Evolutionary conservation across 2,329 filamentous ascomycete species (phyloP).

Genomic region (Aspergillus sp.): DNA sequence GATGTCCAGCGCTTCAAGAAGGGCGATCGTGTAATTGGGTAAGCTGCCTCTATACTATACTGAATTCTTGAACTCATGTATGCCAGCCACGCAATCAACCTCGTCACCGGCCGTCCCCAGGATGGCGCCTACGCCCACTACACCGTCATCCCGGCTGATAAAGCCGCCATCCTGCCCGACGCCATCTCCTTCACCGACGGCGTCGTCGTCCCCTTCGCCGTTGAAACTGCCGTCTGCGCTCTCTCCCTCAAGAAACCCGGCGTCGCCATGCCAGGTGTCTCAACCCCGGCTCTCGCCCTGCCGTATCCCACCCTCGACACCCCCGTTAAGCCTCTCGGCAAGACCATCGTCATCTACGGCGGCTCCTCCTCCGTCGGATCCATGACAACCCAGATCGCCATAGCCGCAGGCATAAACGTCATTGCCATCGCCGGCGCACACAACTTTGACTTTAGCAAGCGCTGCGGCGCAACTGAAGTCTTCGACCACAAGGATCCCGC

Average conservation of each 20-base stretch:
- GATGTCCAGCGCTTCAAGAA: conserved; percentile 26
- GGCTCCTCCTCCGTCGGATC: conserved; percentile 45
- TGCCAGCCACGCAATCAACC: conserved; percentile 16
- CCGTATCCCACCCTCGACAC: conserved; percentile 19
- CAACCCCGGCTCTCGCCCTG: conserved; percentile 24
- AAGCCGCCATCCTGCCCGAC: conserved; percentile 31
- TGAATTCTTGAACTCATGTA: no score
- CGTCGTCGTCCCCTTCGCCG: conserved; percentile 35
- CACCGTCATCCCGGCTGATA: conserved; percentile 22
- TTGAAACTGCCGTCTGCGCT: conserved; percentile 33
- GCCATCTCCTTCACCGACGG: conserved; percentile 33
- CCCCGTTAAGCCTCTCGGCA: conserved; percentile 15
- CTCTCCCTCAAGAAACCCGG: conserved; percentile 17
- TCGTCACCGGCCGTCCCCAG: conserved; percentile 24
- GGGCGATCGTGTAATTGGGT: conserved; percentile 29
- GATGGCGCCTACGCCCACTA: conserved; percentile 31
- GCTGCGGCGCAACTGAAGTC: conserved; percentile 35
- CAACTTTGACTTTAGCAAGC: conserved; percentile 37
- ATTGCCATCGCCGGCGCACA: conserved; percentile 38
- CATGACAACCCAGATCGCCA: conserved; percentile 44
- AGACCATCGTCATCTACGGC: conserved; percentile 45
- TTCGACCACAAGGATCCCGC: conserved; percentile 39
- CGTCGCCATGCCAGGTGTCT: conserved; percentile 1
- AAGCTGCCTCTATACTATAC: neutral
- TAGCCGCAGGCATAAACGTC: conserved; percentile 39